Evolutionary conservation across 371 early-diverging fungal species (phyloP), one percentile per base, ranked within the genome.

Genomic region (Mucor sp.): DNA sequence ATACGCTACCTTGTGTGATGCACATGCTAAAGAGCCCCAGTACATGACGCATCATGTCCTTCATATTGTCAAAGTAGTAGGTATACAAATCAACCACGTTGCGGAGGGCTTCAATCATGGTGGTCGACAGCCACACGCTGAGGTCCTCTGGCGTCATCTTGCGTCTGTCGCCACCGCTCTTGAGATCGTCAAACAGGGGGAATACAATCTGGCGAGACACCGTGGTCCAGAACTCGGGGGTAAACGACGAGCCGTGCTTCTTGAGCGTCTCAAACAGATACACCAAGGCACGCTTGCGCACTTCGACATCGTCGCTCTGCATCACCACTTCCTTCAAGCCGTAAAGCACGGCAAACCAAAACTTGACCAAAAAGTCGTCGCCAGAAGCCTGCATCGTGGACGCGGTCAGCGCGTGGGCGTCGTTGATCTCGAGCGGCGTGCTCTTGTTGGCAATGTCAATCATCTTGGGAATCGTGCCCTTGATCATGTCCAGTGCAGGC

Each of bases 261-360:
- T 93, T 92, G 14, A 95, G 76, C 3, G 94, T 87, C 17, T 90
- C 90, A 77, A 95, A 97, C 48, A 95, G 79, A 70, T 92, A 91
- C 25, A 86, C 89, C 50, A 97, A 75, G 3, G 93, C 96, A 39
- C 83, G 83, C 8, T 95, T 94, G 33, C 98, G 86, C n/a, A 95
- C 95, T 75, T 96, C 97, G 6, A 96, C 83, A 68, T 90, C 91
- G 53, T 94, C 93, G 35, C 94, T 91, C 17, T 91, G 90, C 94
- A 95, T 94, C 6, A 95, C 88, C 1, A 95, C 88, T 65, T 93
- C 93, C 68, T 93, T 89, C 57, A 95, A 83, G 7, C 95, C 95
- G 66, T 90, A 90, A 47, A 95, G 83, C 6, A 93, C 84, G 0
- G 96, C 95, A 81, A 94, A 91, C 94, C 94, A 95, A 65, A 91